Evolutionary conservation across 768 basidiomycete genomes (phyloP), one percentile per base, ranked within the genome.

Genomic region (Paxillus ammoniavirescens): DNA sequence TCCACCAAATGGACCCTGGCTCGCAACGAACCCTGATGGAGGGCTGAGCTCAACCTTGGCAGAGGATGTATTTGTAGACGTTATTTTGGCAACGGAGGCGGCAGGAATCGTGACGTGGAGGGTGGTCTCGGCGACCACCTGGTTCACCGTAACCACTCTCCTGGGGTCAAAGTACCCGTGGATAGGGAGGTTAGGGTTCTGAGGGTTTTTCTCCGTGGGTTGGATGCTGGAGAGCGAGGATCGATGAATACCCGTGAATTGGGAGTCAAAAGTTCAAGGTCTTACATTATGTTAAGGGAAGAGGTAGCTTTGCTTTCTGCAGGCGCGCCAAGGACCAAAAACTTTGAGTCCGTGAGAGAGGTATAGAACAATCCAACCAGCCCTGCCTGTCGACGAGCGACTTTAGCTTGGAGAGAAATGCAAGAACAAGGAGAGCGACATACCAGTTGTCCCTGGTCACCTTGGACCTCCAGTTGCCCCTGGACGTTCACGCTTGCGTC

Each of bases 261-360:
- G 7, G 30, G 17, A 12, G 17, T n/a, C 18, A 26, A 26, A 23
- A 53, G 28, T 15, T 1, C 36, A 17, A 50, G 8, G 5, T 57
- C 74, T 55, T 63, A 77, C 76, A 66, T 63, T 1, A 75, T 55
- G 36, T 77, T 77, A 33, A 77, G 23, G 6, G 75, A 77, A 4
- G 73, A 75, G 0, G 54, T 67, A 23, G 67, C 56, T 47, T 62
- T 60, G 42, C 49, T 66, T 48, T 69, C 62, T 2, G 68, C 37
- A 4, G 76, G 69, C 9, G 63, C 72, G 28, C 66, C 75, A 9
- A 60, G 65, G 26, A 77, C 54, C 28, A 71, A 55, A 49, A 68
- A 68, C 14, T 60, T 62, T 36, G 73, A 67, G 15, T 67, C 70
- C 18, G 73, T 67, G 17, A 63, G 50, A 17, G 71, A 65, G 13